Percentiles rank a stretch among this genome's conserved stretches.
phyloP scores from a whole-genome alignment of 441 rosid genomes.

The Erysimum cheiri region DNA sequence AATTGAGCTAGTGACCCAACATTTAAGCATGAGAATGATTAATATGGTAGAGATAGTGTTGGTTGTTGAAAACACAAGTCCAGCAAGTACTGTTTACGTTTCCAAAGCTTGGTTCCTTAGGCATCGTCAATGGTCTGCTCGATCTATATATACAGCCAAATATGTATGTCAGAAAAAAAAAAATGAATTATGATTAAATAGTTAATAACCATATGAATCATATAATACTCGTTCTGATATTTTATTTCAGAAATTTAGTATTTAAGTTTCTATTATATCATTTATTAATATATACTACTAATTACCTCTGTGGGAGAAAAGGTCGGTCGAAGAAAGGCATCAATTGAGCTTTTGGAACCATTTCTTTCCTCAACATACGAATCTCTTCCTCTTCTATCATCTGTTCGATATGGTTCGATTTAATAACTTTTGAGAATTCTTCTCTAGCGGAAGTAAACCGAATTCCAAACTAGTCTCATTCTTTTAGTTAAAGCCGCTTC shows the following conservation, averaged over 20 bases:
- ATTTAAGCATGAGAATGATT: conserved; percentile 55
- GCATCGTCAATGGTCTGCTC: conserved; percentile 71
- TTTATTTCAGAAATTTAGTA: background rate
- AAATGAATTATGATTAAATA: background rate
- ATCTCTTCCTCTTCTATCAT: conserved; percentile 81
- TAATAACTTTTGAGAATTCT: background rate
- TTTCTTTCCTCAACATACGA: conserved; percentile 71
- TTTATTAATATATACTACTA: no score
- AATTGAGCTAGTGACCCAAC: conserved; percentile 17
- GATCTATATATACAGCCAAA: conserved; percentile 64
- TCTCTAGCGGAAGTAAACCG: background rate
- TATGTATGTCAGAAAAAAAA: background rate
- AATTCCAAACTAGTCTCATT: background rate
- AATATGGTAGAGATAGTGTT: conserved; percentile 51
- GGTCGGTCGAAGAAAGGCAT: conserved; percentile 87
- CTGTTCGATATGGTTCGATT: conserved; percentile 45
- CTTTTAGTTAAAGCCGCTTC: no score
- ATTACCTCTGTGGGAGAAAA: conserved; percentile 82
- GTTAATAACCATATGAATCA: conserved; percentile 1
- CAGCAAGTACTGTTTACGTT: conserved; percentile 60
- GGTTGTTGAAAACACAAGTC: conserved; percentile 53
- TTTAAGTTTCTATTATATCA: background rate
- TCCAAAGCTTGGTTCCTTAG: conserved; percentile 72
- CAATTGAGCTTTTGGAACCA: conserved; percentile 86
- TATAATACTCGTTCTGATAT: background rate